Base-by-base conservation (phyloP, 2,329 filamentous ascomycete genomes). In the Venturia oleaginea region DNA sequence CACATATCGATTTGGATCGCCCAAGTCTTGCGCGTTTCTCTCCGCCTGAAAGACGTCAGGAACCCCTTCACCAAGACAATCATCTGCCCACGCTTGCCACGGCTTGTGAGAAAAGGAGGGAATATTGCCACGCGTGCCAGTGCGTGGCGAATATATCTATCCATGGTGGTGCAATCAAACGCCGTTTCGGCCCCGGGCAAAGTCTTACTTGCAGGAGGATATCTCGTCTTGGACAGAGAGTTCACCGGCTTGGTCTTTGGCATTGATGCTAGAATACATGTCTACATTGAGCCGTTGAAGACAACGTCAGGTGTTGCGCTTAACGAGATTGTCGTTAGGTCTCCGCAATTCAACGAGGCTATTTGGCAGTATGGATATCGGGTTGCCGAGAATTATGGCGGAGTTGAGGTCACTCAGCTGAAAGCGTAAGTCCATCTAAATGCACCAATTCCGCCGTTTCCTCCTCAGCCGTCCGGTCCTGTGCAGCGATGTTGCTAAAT, bases 201-300 rank as follows among this genome's bases (percentile, higher is more conserved):
- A 80, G 94, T 99, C 66, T 84, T 99, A 68, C 84, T 97, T 63
- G 91, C 93, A 4, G 94, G 94, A 68, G 94, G 94, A 67, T 99
- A 97, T 77, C 86, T 97, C 57, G 93, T 97, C 27, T 86, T 99
- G 57, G 93, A 97, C 78, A 86, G 90, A 67, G 81, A 84, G 67
- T 92, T 97, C 76, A 94, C 89, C 3, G 93, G 88, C 42, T 79
- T 86, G 22, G 85, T 87, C 4, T 86, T 87, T 70, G 85, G 84
- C 38, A 80, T 88, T 61, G 80, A 86, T 72, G 85, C 85, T 57
- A 79, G 85, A 65, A 86, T 88, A 40, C 84, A 87, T 72, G 81
- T 84, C 54, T 74, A 81, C 67, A 80, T 86, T 54, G 79, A 84
- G 70, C 80, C 82, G 63, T 75, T 84, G 66, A 78, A 75, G 64